Evolutionary conservation across 345 rosid genomes (phyloP).

Genomic region (Eucalyptus fibrosa): DNA sequence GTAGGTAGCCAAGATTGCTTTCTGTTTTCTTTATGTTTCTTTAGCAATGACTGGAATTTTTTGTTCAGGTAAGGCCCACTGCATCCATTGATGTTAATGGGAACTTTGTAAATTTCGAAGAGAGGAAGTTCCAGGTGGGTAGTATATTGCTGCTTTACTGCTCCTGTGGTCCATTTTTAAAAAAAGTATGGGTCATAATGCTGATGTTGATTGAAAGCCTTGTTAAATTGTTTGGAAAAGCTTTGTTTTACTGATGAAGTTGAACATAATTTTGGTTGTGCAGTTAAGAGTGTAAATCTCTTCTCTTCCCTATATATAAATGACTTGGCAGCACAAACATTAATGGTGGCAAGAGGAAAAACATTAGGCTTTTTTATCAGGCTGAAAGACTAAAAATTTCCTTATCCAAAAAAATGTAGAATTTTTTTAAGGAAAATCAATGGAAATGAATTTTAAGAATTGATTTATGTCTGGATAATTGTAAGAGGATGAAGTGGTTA

Average conservation of each 20-base stretch:
- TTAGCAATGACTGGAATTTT: neutral
- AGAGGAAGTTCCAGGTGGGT: neutral
- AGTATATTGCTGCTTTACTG: neutral
- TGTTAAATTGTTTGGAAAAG: neutral
- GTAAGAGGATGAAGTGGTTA: neutral
- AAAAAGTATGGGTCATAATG: neutral
- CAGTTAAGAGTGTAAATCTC: neutral
- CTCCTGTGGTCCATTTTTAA: neutral
- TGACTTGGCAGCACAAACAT: neutral
- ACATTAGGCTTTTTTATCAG: neutral
- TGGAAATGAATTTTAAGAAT: neutral
- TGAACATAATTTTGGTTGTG: neutral
- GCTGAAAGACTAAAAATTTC: neutral
- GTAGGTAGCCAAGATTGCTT: conserved; percentile 9
- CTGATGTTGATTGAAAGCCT: neutral
- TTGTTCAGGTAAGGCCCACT: conserved; percentile 13
- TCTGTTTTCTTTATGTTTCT: neutral
- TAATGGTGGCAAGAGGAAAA: neutral
- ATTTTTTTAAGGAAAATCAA: neutral
- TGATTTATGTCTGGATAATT: neutral
- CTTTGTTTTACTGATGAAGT: neutral
- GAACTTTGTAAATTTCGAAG: neutral
- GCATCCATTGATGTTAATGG: neutral
- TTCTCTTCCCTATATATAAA: neutral
- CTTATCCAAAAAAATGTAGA: neutral